Base-by-base conservation (phyloP, 2,329 filamentous ascomycete genomes). In the Grosmannia clavigera region DNA sequence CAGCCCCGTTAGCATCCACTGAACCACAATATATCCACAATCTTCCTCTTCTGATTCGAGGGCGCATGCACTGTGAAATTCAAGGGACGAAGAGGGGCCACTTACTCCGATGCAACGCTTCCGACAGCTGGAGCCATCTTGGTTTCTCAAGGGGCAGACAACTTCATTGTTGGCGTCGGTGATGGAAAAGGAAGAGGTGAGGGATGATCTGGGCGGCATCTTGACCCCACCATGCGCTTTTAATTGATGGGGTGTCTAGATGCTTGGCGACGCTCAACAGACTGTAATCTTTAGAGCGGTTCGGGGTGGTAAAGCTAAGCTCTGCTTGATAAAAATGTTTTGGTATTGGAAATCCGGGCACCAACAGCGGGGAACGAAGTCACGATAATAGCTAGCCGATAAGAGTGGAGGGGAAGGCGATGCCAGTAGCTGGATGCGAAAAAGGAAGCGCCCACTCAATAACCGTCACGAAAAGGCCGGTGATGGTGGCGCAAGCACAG, bases 21-120 rank as follows among this genome's bases (percentile, higher is more conserved):
- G 38, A 40, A 40, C 12, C 38, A 40, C 12, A 16, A 16, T 16
- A 9, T 40, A 40, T 40, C 38, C 38, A 40, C 38, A 40, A 40
- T 40, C 38, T 40, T 40, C 38, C 38, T 40, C 2, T 40, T 40
- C 38, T 40, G 38, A 40, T 40, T 40, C 38, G 38, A 40, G 38
- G 38, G 14, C 38, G 38, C 38, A 40, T 40, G 38, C 38, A 40
- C 16, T 40, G 57, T 51, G 55, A 40, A 48, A 48, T 16, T 51
- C 51, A 33, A 33, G 27, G 35, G 64, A 67, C 92, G 51, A 33
- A 38, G 27, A 38, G 35, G 31, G 38, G 12, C 53, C 43, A 94
- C 92, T 90, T 82, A 97, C 94, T 75, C 94, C 94, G 71, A 95
- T 86, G 78, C 94, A 99, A 79, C 92, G 84, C 80, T 99, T 99